Evolutionary conservation across 345 rosid species (phyloP), one percentile per base, ranked within the genome.

Genomic region (Capsella bursapastoris): DNA sequence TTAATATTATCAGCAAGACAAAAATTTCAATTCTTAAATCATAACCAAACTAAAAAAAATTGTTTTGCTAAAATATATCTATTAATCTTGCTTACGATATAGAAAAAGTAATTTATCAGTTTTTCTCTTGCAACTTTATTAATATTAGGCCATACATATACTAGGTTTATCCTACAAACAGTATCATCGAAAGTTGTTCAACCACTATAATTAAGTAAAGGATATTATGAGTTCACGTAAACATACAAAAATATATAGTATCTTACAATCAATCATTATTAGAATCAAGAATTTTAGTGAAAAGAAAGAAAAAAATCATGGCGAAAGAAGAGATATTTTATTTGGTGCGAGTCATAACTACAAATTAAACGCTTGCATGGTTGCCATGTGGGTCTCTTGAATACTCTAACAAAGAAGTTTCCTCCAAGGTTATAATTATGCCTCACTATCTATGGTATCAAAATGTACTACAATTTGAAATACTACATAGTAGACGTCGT

Each of bases 301-400:
- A 51, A 31, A 7, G 2, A 70, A 18, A 18, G 11, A 53, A 51
- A 38, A 27, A 29, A 53, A 40, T 6, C 49, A 53, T 67, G 38
- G 51, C 50, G 8, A 59, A 49, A 28, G 61, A 61, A 25, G 52
- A 53, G 25, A 73, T 41, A 65, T 44, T 25, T 22, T 45, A 65
- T 73, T 64, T 74, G 66, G 78, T 74, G 71, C 32, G 66, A 66
- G 52, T 47, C 66, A 74, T 74, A 74, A 74, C 66, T 74, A 74
- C 66, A 53, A 58, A 67, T 59, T 49, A 49, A 75, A 67, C 78
- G 68, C 48, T 67, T 67, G 78, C 68, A 67, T 75, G 78, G 73
- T 59, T 5, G 73, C 78, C 68, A 75, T 75, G 73, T 59, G 78
- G 78, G 78, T 37, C 48, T 66, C 59, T 58, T 66, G 22, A 64